Evolutionary conservation across 2,329 filamentous ascomycete genomes (phyloP), one percentile per base, ranked within the genome.

Genomic region (Colletotrichum tofieldiae): DNA sequence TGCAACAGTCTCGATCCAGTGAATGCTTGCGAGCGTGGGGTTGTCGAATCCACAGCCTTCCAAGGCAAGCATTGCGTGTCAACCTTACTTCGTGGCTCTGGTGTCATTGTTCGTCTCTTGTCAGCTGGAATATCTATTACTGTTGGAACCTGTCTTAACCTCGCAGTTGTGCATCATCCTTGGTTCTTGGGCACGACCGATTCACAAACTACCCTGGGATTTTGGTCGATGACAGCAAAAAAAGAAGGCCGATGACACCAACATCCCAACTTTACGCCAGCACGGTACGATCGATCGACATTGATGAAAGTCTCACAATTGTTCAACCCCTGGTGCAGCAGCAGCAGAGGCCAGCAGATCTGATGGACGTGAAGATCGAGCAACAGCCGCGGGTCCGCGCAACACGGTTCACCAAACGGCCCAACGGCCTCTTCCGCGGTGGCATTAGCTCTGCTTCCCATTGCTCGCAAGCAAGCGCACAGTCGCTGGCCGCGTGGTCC

Each of bases 341-440:
- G 35, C 43, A 66, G 35, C n/a, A 59, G 54, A 62, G 58, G 41
- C 55, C 56, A 29, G 43, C 41, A 67, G 43, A 47, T 59, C 43
- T 55, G 65, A 65, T 51, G 58, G 47, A 43, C 35, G 29, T 32
- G 23, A 26, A 12, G 39, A 64, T 55, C 54, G 9, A 65, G 16
- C n/a, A 43, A 41, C 37, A 58, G 41, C 58, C 59, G 51, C 23
- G 20, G 43, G 20, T 70, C 39, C 20, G 49, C 37, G 29, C 20
- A 20, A 54, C 29, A 45, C 51, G 51, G 26, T 55, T 49, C 41
- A 51, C 41, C 47, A 7, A 20, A 49, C 26, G 20, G 47, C 49
- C 23, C 32, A 54, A 56, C 67, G 52, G 67, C 37, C 52, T 58
- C 43, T 65, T 62, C 68, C 68, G 49, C 35, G 32, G 63, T 18